Evolutionary conservation across 2,329 filamentous ascomycete species (phyloP).

Genomic region (Lachnellula subtilissima): DNA sequence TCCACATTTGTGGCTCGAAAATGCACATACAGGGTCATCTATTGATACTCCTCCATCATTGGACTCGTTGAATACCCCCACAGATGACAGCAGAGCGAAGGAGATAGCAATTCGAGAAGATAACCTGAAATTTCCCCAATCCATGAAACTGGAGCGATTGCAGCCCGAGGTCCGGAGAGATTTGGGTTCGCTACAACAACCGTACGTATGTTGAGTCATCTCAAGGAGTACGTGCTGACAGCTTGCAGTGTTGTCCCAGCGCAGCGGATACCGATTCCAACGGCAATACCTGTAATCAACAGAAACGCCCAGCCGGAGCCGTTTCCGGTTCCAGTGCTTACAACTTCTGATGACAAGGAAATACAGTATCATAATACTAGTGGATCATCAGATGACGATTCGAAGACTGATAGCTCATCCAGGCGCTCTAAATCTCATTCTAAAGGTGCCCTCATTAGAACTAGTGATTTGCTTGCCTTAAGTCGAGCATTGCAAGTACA

Average conservation of each 20-base stretch:
- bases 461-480: slow-evolving; percentile 19
- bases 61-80: slow-evolving; percentile 15
- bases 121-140: slow-evolving; percentile 30
- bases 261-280: neutral
- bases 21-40: slow-evolving; percentile 13
- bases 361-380: slow-evolving; percentile 17
- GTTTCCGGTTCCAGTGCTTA: slow-evolving; percentile 13
- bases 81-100: slow-evolving; percentile 20
- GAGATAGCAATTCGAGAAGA: slow-evolving; percentile 27
- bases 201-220: neutral
- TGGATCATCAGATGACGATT: slow-evolving; percentile 19
- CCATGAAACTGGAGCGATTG: slow-evolving; percentile 26
- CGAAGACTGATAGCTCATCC: slow-evolving; percentile 9
- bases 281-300: neutral
- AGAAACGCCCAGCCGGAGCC: slow-evolving; percentile 1
- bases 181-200: neutral
- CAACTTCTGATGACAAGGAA: slow-evolving; percentile 14
- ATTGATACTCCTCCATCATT: slow-evolving; percentile 18
- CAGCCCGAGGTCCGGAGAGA: slow-evolving; percentile 18
- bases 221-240: neutral
- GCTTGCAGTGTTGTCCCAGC: neutral
- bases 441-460: slow-evolving; percentile 20
- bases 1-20: slow-evolving; percentile 23
- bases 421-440: slow-evolving; percentile 8
- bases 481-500: slow-evolving; percentile 16